These are phyloP conservation scores for Tulasnella sp. DNA, from an alignment of 768 basidiomycete species.

Conservation along the genomic window DNA sequence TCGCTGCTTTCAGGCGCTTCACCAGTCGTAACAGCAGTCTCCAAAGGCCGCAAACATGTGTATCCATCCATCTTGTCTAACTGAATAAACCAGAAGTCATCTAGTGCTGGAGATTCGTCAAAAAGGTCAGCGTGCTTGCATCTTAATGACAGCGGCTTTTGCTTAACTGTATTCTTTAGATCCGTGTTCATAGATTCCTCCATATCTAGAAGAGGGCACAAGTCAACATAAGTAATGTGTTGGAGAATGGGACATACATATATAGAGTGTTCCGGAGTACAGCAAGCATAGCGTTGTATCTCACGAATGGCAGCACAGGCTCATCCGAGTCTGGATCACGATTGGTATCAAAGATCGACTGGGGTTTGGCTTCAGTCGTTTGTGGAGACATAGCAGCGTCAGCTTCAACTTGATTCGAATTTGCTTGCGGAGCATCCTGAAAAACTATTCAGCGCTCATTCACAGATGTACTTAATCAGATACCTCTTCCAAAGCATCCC, in stretches of 20 bases:
- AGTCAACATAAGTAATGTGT: not conserved
- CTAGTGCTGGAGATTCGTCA: slow-evolving; percentile 33
- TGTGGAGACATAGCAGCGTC: too few relatives aligned
- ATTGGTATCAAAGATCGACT: slow-evolving; percentile 10
- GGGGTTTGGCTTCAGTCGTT: slow-evolving; percentile 15
- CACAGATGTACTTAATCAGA: too few relatives aligned
- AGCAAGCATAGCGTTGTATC: slow-evolving; percentile 84
- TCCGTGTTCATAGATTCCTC: slow-evolving; percentile 76
- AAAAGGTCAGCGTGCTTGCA: not conserved
- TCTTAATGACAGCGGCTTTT: not conserved
- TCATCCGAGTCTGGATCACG: slow-evolving; percentile 33
- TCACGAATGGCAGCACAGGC: slow-evolving; percentile 47
- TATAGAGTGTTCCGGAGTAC: slow-evolving; percentile 74
- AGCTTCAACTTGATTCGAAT: too few relatives aligned
- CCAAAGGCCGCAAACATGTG: slow-evolving; percentile 56
- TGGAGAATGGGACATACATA: slow-evolving; percentile 40
- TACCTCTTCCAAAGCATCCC: too few relatives aligned
- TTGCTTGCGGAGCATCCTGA: too few relatives aligned
- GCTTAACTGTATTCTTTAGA: slow-evolving; percentile 53
- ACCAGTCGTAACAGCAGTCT: slow-evolving; percentile 43
- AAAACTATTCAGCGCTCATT: too few relatives aligned
- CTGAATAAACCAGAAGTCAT: slow-evolving; percentile 71
- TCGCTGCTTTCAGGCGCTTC: slow-evolving; percentile 22
- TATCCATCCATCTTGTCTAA: slow-evolving; percentile 78
- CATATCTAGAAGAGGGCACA: slow-evolving; percentile 41